phyloP scores from a whole-genome alignment of 371 early-diverging fungal species.

The Thermomucor indicae-seudaticae region DNA sequence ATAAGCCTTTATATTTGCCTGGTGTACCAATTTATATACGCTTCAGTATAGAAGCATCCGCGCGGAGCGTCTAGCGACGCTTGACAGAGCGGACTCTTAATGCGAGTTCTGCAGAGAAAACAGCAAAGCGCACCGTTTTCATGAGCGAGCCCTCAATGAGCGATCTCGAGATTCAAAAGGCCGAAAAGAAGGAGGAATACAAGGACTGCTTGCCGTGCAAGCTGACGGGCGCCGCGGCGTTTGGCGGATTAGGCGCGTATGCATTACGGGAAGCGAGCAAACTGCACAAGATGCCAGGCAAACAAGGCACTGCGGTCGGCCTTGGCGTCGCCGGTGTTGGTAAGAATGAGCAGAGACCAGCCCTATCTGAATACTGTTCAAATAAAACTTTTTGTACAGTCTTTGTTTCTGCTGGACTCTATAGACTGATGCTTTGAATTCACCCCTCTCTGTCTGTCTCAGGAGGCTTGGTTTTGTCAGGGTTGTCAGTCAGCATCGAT shows the following conservation, averaged over 20 bases:
- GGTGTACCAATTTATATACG: no score
- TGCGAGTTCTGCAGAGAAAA: no score
- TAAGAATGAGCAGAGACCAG: slow-evolving; percentile 7
- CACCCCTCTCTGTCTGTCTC: no score
- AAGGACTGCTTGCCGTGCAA: slow-evolving; percentile 43
- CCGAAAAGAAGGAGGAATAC: slow-evolving; percentile 18
- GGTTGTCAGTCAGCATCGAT: no score
- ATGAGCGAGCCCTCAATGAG: no score
- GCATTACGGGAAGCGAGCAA: slow-evolving; percentile 31
- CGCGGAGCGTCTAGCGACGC: no score
- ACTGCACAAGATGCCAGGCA: slow-evolving; percentile 30
- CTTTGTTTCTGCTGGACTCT: slow-evolving; percentile 43
- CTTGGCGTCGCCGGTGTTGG: slow-evolving; percentile 40
- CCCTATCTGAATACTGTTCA: background rate
- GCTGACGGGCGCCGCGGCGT: slow-evolving; percentile 34
- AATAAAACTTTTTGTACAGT: slow-evolving; percentile 10
- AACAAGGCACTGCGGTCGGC: slow-evolving; percentile 32
- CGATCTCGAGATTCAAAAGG: no score
- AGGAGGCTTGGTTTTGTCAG: no score
- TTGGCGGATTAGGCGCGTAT: slow-evolving; percentile 38
- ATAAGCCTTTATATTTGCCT: no score
- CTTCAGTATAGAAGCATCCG: no score
- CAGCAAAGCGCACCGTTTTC: no score
- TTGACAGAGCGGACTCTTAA: no score
- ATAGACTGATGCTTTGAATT: slow-evolving; percentile 25